Conservation (phyloP, 2,329 filamentous ascomycete species). For the Claviceps citrina region DNA sequence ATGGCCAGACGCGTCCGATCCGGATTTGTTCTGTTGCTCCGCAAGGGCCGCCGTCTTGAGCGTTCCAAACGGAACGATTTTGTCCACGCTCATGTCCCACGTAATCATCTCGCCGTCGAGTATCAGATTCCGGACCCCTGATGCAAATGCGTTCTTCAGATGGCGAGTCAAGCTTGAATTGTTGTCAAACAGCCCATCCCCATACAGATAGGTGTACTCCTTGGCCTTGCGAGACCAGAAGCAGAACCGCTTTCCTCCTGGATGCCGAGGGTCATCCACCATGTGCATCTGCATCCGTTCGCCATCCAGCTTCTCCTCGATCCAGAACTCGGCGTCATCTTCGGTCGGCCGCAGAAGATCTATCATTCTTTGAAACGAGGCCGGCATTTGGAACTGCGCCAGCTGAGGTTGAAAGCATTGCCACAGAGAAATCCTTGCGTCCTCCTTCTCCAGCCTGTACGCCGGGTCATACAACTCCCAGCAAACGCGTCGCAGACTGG, state of each 20-base stretch:
- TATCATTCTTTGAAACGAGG: slow-evolving; percentile 64
- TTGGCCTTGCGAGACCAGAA: slow-evolving; percentile 97
- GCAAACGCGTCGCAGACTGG: slow-evolving; percentile 76
- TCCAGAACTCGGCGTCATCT: slow-evolving; percentile 73
- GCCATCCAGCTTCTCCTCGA: slow-evolving; percentile 94
- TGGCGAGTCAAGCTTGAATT: slow-evolving; percentile 68
- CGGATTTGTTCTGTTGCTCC: slow-evolving; percentile 50
- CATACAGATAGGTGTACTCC: slow-evolving; percentile 91
- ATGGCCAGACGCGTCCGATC: slow-evolving; percentile 30
- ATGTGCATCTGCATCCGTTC: slow-evolving; percentile 97
- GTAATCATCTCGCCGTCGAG: slow-evolving; percentile 98
- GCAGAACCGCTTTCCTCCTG: slow-evolving; percentile 57
- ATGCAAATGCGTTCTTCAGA: slow-evolving; percentile 59
- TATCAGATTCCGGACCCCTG: slow-evolving; percentile 70
- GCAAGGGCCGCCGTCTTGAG: slow-evolving; percentile 79
- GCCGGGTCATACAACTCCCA: slow-evolving; percentile 76
- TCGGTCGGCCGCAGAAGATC: slow-evolving; percentile 47
- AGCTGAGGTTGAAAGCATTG: slow-evolving; percentile 94
- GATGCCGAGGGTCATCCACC: slow-evolving; percentile 49
- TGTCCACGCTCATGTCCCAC: slow-evolving; percentile 78
- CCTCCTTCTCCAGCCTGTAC: slow-evolving; percentile 57
- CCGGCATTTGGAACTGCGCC: slow-evolving; percentile 76
- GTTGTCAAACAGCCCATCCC: slow-evolving; percentile 56
- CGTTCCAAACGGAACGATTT: slow-evolving; percentile 78
- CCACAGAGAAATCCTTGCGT: slow-evolving; percentile 67